Evolutionary conservation across 192 early-diverging fungal species (phyloP).

Genomic region (Oehlia diaphana): DNA sequence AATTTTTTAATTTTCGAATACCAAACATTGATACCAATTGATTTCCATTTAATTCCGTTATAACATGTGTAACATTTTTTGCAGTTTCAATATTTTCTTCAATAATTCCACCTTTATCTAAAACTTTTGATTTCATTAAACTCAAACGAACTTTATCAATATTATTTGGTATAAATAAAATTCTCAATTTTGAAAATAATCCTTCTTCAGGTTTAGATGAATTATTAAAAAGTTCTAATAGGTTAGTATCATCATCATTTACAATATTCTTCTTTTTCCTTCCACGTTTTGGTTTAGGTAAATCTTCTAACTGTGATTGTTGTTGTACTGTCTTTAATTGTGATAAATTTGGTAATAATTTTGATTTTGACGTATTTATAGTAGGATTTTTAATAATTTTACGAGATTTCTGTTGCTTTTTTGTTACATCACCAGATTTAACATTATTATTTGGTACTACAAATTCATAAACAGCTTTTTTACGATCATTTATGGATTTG

Average conservation of each 20-base stretch:
- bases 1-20: background rate
- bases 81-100: background rate
- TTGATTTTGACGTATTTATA: background rate
- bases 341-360: too few relatives aligned
- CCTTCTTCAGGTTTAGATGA: background rate
- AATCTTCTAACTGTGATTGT: background rate
- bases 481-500: background rate
- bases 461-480: background rate
- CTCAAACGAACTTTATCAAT: slow-evolving; percentile 8
- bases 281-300: background rate
- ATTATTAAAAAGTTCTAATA: background rate
- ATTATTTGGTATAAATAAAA: slow-evolving; percentile 13
- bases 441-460: background rate
- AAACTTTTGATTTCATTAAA: slow-evolving; percentile 14
- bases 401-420: background rate
- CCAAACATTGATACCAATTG: background rate
- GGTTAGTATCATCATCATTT: background rate
- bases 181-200: slow-evolving; percentile 1
- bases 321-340: background rate
- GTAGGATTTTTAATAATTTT: background rate
- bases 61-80: background rate
- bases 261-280: background rate
- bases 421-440: background rate
- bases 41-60: background rate
- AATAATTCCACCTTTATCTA: background rate